phyloP scores from a whole-genome alignment of 805 yeast genomes.

The Kazachstania bromeliacearum region DNA sequence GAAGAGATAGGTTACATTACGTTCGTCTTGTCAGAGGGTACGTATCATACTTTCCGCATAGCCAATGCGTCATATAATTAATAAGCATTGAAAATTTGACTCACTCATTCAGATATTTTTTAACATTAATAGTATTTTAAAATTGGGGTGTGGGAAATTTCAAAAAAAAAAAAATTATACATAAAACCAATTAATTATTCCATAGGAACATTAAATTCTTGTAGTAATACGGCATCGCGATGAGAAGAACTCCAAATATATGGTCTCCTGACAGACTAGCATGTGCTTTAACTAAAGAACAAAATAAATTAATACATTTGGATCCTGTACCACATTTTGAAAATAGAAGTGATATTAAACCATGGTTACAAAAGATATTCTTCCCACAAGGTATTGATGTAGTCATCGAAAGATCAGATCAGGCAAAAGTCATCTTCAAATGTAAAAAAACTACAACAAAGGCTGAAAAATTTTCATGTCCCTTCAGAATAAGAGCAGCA shows the following conservation, averaged over 20 bases:
- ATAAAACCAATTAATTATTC: too few species aligned
- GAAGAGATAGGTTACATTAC: too few species aligned
- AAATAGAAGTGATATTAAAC: constrained; percentile 43
- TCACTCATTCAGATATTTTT: too few species aligned
- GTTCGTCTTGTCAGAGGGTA: too few species aligned
- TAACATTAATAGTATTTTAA: too few species aligned
- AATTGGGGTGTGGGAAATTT: too few species aligned
- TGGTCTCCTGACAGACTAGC: constrained; percentile 9
- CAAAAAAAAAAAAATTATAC: too few species aligned
- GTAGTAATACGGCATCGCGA: too few species aligned
- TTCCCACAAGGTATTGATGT: constrained; percentile 40
- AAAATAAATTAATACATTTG: constrained; percentile 28
- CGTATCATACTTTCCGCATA: too few species aligned
- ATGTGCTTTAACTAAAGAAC: constrained; percentile 16
- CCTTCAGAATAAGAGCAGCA: constrained; percentile 56
- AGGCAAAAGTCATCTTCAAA: constrained; percentile 48
- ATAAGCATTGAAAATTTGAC: too few species aligned
- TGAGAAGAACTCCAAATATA: constrained; percentile 4
- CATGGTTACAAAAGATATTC: constrained; percentile 46
- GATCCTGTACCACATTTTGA: constrained; percentile 31
- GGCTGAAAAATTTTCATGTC: constrained; percentile 36
- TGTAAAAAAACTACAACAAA: constrained; percentile 33
- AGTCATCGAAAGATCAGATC: constrained; percentile 54
- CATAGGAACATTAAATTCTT: too few species aligned
- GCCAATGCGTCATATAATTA: too few species aligned